Base-by-base conservation (phyloP, 805 yeast genomes). In the Barnettozyma wickerhamii region DNA sequence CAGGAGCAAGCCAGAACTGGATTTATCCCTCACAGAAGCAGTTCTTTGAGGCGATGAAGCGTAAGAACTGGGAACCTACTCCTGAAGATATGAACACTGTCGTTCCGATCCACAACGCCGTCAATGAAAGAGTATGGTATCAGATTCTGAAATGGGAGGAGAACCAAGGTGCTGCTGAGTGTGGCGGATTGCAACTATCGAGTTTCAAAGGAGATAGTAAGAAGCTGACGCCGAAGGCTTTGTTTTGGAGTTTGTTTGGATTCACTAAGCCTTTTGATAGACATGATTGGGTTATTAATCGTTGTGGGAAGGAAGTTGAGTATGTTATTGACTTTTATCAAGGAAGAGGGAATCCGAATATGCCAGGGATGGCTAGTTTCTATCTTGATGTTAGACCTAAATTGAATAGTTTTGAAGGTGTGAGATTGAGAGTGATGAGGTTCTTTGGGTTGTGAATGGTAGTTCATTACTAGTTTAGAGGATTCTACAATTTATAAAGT, bases 1-100 rank as follows among this genome's bases (percentile, higher is more conserved):
- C 95, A 1, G 82, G 76, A 4, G 56, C 75, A 1, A 69, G 69
- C 13, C 52, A 71, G 1, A 84, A 90, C 64, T 91, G 99, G 99
- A 73, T 91, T 2, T 91, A 91, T 58, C 99, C 99, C 7, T 86
- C 96, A 4, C 95, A 91, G 59, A 85, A 86, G 59, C 97, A 91
- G 68, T 91, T 91, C 58, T 91, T 70, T 60, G 93, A 88, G 43
- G 96, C 97, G 9, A 93, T 91, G 98, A 69, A 77, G 51, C 75
- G 98, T 36, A 91, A 91, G 56, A 76, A 86, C 42, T 87, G 95
- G 89, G 72, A 80, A 38, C 96, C 98, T 2, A 66, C 77, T 10
- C 84, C 84, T 0, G 60, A 65, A 7, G 97, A 90, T 56, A 91
- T 91, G 99, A 68, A 77, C 48, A 77, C 91, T 1, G 87, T 91